Conservation (phyloP, 129 eudicot genomes). For the Tagetes patula region DNA sequence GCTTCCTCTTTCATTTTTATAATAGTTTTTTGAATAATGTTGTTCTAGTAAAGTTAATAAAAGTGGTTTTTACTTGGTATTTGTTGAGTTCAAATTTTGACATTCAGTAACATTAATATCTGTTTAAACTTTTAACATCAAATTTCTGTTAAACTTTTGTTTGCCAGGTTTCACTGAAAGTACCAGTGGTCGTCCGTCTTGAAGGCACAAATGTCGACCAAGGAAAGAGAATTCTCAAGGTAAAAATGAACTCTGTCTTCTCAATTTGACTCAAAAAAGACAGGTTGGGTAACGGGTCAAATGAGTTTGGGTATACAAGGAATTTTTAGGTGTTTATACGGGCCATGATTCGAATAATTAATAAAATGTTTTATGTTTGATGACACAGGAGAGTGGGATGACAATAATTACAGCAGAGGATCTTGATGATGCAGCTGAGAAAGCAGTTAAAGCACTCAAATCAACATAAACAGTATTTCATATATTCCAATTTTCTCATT, state of each 20-base stretch:
- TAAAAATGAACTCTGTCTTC: conserved; percentile 24
- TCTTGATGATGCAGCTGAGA: conserved; percentile 95
- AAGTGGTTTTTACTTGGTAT: neutral
- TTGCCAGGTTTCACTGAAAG: conserved; percentile 79
- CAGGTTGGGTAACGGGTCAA: neutral
- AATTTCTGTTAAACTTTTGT: conserved; percentile 12
- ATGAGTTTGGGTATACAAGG: neutral
- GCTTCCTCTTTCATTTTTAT: conserved; percentile 6
- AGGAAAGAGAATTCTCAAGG: conserved; percentile 98
- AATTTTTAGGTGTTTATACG: neutral
- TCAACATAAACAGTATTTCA: conserved; percentile 21
- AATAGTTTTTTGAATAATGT: neutral
- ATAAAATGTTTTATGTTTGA: neutral
- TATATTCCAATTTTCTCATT: neutral
- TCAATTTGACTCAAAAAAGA: neutral
- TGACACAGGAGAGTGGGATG: conserved; percentile 91
- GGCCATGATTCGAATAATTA: neutral
- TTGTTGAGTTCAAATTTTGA: neutral
- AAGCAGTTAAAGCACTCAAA: conserved; percentile 76
- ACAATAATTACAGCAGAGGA: conserved; percentile 86
- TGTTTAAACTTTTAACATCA: neutral
- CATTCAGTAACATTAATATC: neutral
- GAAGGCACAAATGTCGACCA: conserved; percentile 98
- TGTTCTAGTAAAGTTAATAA: neutral
- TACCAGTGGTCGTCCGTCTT: conserved; percentile 90